Conservation (phyloP, 192 early-diverging fungal genomes). For the Spizellomyces sp. region DNA sequence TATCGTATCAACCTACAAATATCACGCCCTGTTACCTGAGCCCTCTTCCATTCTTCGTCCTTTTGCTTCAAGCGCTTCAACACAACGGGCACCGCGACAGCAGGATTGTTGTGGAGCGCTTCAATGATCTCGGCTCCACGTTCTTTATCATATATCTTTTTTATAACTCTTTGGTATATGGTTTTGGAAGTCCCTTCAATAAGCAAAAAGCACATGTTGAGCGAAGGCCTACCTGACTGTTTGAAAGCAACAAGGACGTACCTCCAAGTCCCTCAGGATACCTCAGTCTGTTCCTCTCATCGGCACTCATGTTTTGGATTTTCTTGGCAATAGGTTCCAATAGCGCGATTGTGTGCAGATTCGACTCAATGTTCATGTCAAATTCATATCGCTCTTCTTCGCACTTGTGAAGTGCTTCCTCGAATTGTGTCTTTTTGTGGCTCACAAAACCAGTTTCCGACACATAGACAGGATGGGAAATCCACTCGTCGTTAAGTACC, state of each 20-base stretch:
- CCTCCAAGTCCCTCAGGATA: constrained; percentile 80
- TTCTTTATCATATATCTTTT: constrained; percentile 91
- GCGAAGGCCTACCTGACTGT: background rate
- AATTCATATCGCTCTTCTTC: constrained; percentile 99
- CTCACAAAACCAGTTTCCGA: constrained; percentile 91
- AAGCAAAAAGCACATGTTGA: constrained; percentile 5
- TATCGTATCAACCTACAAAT: too few species aligned
- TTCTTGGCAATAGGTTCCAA: constrained; percentile 88
- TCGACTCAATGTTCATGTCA: constrained; percentile 96
- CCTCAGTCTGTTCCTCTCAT: constrained; percentile 75
- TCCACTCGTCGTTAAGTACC: constrained; percentile 96
- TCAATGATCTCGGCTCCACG: constrained; percentile 89
- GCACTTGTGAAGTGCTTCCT: constrained; percentile 92
- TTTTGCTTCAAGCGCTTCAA: constrained; percentile 96
- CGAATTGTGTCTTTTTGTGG: constrained; percentile 89
- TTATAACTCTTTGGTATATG: constrained; percentile 90
- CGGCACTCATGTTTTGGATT: constrained; percentile 78
- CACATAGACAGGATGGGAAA: constrained; percentile 89
- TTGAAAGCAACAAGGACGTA: constrained; percentile 1
- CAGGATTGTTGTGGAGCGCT: constrained; percentile 87
- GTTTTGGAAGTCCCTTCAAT: constrained; percentile 64
- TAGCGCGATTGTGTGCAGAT: constrained; percentile 83
- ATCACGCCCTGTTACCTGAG: constrained; percentile 50
- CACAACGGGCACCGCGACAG: constrained; percentile 89
- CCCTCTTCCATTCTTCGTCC: constrained; percentile 96